A percentile compares a stretch with the other conserved stretches of the same genome.
phyloP scores from a whole-genome alignment of 139 green algal genomes.

The Diplosphaera chodatii region DNA sequence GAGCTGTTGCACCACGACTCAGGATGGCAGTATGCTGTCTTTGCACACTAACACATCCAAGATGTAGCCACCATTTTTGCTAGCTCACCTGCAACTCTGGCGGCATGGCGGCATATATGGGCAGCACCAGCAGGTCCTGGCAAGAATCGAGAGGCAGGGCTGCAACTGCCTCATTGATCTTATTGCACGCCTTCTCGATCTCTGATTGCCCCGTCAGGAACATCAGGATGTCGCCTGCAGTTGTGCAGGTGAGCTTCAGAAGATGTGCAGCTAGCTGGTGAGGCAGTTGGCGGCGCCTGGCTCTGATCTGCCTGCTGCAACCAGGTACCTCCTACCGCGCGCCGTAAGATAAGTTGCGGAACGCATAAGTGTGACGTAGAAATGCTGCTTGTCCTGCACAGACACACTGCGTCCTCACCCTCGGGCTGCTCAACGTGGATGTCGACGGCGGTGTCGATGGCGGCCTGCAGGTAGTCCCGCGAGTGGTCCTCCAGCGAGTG shows the following conservation, averaged over 20 bases:
- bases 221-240: conserved; percentile 83
- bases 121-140: conserved; percentile 43
- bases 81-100: conserved; percentile 63
- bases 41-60: not conserved
- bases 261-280: no score
- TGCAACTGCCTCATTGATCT: conserved; percentile 15
- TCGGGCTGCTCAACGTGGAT: conserved; percentile 61
- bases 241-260: no score
- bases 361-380: no score
- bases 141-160: conserved; percentile 32
- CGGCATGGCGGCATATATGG: conserved; percentile 86
- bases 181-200: conserved; percentile 64
- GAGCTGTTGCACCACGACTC: no score
- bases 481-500: conserved; percentile 54
- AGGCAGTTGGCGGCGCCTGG: no score
- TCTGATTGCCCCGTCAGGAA: conserved; percentile 93
- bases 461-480: conserved; percentile 42
- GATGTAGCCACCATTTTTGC: no score
- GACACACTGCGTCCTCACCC: conserved; percentile 22
- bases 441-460: conserved; percentile 65
- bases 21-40: no score
- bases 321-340: no score
- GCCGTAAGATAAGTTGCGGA: no score
- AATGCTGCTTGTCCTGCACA: no score
- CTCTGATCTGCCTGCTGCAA: no score